Evolutionary conservation across 768 basidiomycete species (phyloP).

Genomic region (Neoboletus magnificus): DNA sequence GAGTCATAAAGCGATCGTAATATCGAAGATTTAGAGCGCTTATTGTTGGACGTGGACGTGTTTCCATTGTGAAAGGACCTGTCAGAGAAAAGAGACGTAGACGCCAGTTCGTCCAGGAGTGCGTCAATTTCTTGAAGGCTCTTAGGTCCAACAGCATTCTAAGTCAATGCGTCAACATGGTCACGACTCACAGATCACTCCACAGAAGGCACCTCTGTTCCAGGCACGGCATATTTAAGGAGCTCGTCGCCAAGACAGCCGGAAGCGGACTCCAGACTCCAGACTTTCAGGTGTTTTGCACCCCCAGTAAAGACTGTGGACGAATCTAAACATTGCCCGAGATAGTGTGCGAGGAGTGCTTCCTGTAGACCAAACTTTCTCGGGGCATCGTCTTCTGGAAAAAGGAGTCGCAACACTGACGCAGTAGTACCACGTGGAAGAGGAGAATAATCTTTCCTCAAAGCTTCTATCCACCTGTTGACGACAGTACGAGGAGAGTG

Average conservation of each 20-base stretch:
- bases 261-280: constrained; percentile 41
- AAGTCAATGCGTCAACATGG: constrained; percentile 8
- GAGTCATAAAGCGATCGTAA: constrained; percentile 57
- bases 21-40: constrained; percentile 34
- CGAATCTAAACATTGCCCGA: constrained; percentile 50
- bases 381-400: constrained; percentile 73
- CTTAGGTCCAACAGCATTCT: constrained; percentile 29
- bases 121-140: constrained; percentile 52
- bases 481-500: constrained; percentile 42
- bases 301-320: constrained; percentile 26
- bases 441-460: constrained; percentile 44
- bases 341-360: constrained; percentile 46
- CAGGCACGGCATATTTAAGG: constrained; percentile 36
- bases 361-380: constrained; percentile 78
- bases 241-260: constrained; percentile 77
- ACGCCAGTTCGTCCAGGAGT: constrained; percentile 73
- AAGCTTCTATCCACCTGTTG: constrained; percentile 41
- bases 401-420: constrained; percentile 70
- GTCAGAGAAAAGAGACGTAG: constrained; percentile 60
- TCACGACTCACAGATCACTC: neutral
- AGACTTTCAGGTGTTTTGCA: constrained; percentile 31
- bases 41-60: constrained; percentile 26
- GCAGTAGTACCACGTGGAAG: constrained; percentile 53
- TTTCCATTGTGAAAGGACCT: constrained; percentile 38
- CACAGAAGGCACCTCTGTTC: constrained; percentile 31